phyloP scores from a whole-genome alignment of 352 stramenopile genomes.

The Phytopythium vexans region DNA sequence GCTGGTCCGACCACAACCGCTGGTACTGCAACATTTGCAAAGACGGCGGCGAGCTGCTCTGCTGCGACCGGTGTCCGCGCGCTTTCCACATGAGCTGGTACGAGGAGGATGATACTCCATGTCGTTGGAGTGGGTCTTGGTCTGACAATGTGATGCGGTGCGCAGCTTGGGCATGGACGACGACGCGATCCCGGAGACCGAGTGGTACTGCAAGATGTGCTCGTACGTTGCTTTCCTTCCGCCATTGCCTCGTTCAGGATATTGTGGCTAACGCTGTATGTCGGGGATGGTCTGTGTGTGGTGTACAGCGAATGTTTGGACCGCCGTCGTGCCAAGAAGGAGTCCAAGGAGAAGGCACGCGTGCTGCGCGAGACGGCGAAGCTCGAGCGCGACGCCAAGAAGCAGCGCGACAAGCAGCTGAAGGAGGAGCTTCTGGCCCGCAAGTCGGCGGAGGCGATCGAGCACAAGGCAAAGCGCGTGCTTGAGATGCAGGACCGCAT shows the following conservation, averaged over 20 bases:
- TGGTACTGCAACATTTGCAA: constrained; percentile 92
- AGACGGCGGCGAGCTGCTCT: constrained; percentile 85
- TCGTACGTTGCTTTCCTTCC: constrained; percentile 35
- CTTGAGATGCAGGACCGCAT: constrained; percentile 88
- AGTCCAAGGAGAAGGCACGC: constrained; percentile 72
- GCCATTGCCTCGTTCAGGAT: too few relatives aligned
- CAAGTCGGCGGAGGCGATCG: constrained; percentile 78
- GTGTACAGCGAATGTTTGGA: constrained; percentile 66
- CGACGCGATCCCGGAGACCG: constrained; percentile 70
- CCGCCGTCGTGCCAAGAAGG: constrained; percentile 68
- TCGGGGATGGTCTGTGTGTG: neutral
- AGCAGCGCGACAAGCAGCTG: constrained; percentile 55
- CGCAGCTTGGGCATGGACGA: constrained; percentile 75
- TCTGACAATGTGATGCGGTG: neutral
- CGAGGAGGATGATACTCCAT: constrained; percentile 3
- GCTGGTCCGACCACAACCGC: constrained; percentile 83
- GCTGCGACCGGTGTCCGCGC: constrained; percentile 90
- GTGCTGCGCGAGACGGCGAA: constrained; percentile 80
- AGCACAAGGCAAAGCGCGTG: constrained; percentile 80
- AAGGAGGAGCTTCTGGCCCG: constrained; percentile 73
- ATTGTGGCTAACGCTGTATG: neutral
- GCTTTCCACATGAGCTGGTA: constrained; percentile 92
- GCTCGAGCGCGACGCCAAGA: constrained; percentile 69
- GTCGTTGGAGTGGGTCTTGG: neutral
- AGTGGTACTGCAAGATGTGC: constrained; percentile 90